A percentile compares a stretch with the other conserved stretches of the same genome.
phyloP scores from a whole-genome alignment of 768 basidiomycete species.

The Trametes punicea region DNA sequence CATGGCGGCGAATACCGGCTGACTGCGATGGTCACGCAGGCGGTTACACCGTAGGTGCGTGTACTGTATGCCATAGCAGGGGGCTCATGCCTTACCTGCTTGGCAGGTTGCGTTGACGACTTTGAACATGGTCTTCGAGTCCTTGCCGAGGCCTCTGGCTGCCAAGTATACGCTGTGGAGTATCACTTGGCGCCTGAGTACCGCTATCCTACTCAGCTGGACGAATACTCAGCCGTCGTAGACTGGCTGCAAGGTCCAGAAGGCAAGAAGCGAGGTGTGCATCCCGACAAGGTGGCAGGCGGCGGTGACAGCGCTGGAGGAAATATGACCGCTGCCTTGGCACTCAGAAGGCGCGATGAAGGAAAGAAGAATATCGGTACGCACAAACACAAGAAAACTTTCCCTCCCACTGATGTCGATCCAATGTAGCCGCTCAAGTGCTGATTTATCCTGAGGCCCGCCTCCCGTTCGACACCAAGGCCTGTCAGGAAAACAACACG shows the following conservation, averaged over 20 bases:
- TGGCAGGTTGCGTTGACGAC: constrained; percentile 5
- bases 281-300: constrained; percentile 11
- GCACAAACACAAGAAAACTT: background rate
- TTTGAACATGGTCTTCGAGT: constrained; percentile 16
- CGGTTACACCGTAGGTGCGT: constrained; percentile 8
- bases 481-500: constrained; percentile 13
- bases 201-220: constrained; percentile 14
- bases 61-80: background rate
- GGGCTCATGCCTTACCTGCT: background rate
- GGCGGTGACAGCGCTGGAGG: constrained; percentile 17
- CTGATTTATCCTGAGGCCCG: constrained; percentile 11
- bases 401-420: no score
- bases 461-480: constrained; percentile 12
- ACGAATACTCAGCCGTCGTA: constrained; percentile 11
- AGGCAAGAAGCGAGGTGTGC: constrained; percentile 8
- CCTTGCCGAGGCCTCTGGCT: constrained; percentile 11
- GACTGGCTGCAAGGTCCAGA: constrained; percentile 11
- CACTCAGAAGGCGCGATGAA: constrained; percentile 8
- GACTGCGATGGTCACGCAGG: background rate
- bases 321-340: constrained; percentile 14
- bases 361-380: constrained; percentile 3
- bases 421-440: constrained; percentile 6
- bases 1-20: background rate
- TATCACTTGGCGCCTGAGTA: constrained; percentile 15
- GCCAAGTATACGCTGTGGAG: constrained; percentile 18